Base-by-base conservation (phyloP, 345 rosid genomes). In the Mallotus nudiflorus region DNA sequence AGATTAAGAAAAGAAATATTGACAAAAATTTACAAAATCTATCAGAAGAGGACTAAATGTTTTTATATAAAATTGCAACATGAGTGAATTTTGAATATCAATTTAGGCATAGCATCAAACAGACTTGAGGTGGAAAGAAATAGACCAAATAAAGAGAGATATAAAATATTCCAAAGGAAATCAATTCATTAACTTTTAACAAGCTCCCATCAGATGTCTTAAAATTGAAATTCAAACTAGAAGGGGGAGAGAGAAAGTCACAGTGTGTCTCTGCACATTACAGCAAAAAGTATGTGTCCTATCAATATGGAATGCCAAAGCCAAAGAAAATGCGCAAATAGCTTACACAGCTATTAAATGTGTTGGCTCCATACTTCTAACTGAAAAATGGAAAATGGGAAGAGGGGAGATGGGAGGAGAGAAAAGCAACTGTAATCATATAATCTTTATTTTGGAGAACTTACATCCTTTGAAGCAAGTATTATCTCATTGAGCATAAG, bases 401-500 rank as follows among this genome's bases (percentile, higher is more conserved):
- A 74, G 13, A 35, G n/a, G 3, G 60, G 4, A 44, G 46, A 29
- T 42, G 20, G 16, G 14, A 24, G 14, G n/a, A 60, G 4, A 67
- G 24, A 20, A n/a, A 60, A 70, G 2, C 15, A 55, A 27, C 33
- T 40, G 62, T 24, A 55, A 39, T 59, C 22, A 20, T 59, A 59
- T 7, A 19, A 28, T 48, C 9, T 12, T 16, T 64, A 46, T 64
- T 33, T 29, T 11, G 70, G 25, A 45, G 72, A 50, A 76, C 91
- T 78, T 91, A 94, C 98, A 81, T 90, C 93, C 79, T 95, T 95
- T 67, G 88, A 82, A 48, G 85, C 81, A 68, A 92, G 81, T 79
- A 95, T 90, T 72, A 95, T 89, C 83, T 95, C 98, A 76, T 90
- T 90, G 69, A 92, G 88, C 71, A 95, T 82, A 69, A 87, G 96